phyloP scores from a whole-genome alignment of 225 moss, liverwort and hornwort genomes.

The Rhytidiadelphus loreus region DNA sequence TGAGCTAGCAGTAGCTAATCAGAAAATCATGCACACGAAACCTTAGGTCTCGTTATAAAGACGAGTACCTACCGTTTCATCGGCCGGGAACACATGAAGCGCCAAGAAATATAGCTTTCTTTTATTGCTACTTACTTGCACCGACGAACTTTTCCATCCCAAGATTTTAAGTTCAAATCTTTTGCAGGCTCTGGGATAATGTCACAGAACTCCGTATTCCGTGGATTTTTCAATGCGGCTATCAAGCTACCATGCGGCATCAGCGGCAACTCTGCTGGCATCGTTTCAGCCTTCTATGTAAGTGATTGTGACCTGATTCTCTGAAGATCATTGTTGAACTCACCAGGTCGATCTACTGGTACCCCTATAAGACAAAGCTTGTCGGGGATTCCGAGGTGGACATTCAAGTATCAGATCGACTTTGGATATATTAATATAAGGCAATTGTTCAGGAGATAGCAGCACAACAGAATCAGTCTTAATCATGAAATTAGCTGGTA shows the following conservation, averaged over 20 bases:
- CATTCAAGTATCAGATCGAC: neutral
- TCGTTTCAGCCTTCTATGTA: slow-evolving; percentile 77
- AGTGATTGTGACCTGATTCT: neutral
- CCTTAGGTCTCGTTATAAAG: neutral
- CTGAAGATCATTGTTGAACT: neutral
- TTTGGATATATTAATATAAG: neutral
- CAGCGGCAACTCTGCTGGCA: slow-evolving; percentile 73
- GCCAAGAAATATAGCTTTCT: slow-evolving; percentile 1
- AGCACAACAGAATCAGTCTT: neutral
- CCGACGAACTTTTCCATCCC: neutral
- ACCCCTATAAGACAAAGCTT: neutral
- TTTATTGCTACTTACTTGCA: neutral
- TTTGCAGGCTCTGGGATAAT: slow-evolving; percentile 74
- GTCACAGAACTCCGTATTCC: slow-evolving; percentile 61
- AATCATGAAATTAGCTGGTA: neutral
- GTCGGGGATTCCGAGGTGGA: neutral
- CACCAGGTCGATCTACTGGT: neutral
- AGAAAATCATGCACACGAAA: neutral
- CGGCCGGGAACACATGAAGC: neutral
- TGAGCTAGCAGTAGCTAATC: slow-evolving; percentile 3
- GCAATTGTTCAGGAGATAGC: neutral
- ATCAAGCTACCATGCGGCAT: slow-evolving; percentile 77
- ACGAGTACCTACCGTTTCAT: neutral
- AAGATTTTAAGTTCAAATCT: neutral
- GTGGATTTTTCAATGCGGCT: slow-evolving; percentile 77